A percentile compares a stretch with the other conserved stretches of the same genome.
These are phyloP conservation scores for Mallotus repandus DNA, from an alignment of 441 rosid genomes.

Conservation along the genomic window DNA sequence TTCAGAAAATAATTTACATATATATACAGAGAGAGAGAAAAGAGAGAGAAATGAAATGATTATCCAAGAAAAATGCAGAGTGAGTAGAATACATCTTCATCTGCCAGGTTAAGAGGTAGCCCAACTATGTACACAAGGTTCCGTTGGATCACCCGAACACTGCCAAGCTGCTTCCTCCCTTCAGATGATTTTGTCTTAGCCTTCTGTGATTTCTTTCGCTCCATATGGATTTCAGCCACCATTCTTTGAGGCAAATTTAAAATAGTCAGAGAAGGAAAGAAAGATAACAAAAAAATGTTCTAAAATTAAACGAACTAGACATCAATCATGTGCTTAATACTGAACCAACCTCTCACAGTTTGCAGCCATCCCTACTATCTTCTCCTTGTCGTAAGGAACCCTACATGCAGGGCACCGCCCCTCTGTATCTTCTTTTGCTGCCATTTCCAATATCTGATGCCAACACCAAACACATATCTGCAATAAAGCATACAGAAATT, in stretches of 20 bases:
- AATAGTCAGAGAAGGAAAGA: not conserved
- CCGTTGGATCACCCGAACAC: constrained; percentile 50
- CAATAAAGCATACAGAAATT: constrained; percentile 3
- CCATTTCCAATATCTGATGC: constrained; percentile 60
- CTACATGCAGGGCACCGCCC: constrained; percentile 61
- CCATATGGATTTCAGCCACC: constrained; percentile 41
- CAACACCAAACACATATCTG: constrained; percentile 59
- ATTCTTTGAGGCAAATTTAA: constrained; percentile 22
- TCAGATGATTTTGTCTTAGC: constrained; percentile 39
- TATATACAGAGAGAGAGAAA: not conserved
- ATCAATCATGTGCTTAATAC: not conserved
- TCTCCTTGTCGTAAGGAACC: constrained; percentile 48
- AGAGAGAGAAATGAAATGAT: not conserved
- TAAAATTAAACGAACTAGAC: not conserved
- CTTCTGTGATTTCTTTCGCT: constrained; percentile 44
- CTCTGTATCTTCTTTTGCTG: constrained; percentile 49
- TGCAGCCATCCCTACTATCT: constrained; percentile 49
- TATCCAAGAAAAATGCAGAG: not conserved
- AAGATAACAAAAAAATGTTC: not conserved
- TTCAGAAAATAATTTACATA: not conserved
- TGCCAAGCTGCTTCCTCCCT: constrained; percentile 48
- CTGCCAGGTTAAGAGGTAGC: constrained; percentile 39
- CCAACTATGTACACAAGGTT: constrained; percentile 54
- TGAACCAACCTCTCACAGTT: constrained; percentile 42
- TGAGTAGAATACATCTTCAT: constrained; percentile 37